Evolutionary conservation across 2,329 filamentous ascomycete genomes (phyloP), one percentile per base, ranked within the genome.

Genomic region (Tolypocladium guangdongense): DNA sequence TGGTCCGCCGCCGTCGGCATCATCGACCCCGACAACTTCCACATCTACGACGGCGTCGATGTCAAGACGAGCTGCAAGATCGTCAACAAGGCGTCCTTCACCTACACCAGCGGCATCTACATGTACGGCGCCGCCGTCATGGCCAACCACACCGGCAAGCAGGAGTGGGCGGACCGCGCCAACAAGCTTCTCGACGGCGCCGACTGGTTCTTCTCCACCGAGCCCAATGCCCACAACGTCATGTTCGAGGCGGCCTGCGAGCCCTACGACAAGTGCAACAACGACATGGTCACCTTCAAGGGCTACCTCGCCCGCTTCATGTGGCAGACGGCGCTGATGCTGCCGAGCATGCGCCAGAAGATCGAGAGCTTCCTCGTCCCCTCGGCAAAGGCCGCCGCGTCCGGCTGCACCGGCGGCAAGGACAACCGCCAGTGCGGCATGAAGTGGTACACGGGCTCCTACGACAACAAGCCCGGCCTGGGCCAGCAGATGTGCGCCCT

Each of bases 221-320:
- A 70, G 48, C 62, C 71, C 18, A 78, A 81, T 59, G 68, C 74
- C 6, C 78, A 80, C 24, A 71, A 81, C 62, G 69, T 86, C 66
- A 82, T 88, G 78, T 82, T 74, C 62, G 84, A 88, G 67, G 73
- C 74, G 46, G 79, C 81, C n/a, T 88, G 85, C 70, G 85, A 88
- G 66, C 69, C 67, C 4, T 67, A 72, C 55, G 68, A 70, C 51
- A 72, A 63, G 0, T 89, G 86, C 63, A 78, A 81, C 63, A 74
- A 69, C 50, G 84, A 87, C 66, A 82, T 84, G 74, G 78, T 76
- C 60, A 81, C 80, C 10, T 86, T 84, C 76, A 89, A 88, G 69
- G 83, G 76, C 45, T 85, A 83, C 64, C 73, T 86, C 33, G 73
- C 82, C 30, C 80, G 83, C 52, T 85, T 83, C 70, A 78, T 86